Evolutionary conservation across 176 grass and related monocot genomes (phyloP), one percentile per base, ranked within the genome.

Genomic region (Bolboschoenus planiculmis): DNA sequence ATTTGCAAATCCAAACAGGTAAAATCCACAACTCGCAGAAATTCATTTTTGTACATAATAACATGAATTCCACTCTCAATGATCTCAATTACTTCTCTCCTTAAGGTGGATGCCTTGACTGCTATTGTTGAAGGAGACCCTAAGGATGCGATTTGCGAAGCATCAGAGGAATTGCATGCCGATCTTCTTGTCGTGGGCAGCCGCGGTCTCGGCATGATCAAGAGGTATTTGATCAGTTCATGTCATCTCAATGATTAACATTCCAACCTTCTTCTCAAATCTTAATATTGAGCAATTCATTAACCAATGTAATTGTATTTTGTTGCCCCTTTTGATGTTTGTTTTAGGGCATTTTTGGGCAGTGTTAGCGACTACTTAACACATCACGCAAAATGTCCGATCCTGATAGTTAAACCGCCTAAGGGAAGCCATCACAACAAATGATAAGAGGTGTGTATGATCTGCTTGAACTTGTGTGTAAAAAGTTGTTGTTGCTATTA

Each of bases 301-400:
- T 53, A 53, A n/a, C n/a, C n/a, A 21, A 43, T 16, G 2, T 59
- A 13, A 10, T 67, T 50, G 15, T 11, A 31, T 34, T 50, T 11
- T 33, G 1, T 81, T n/a, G 5, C 35, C 24, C 46, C 27, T 85
- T 63, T 79, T 48, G 13, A 50, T 80, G 24, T 50, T 63, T 44
- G 2, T 58, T 16, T 82, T 83, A 96, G 91, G 89, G 85, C 89
- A 74, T 85, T 93, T 14, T 59, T 97, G 21, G 93, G 94, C 87
- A 97, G 94, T 80, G 94, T 93, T 13, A 97, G 94, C 81, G 87
- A 93, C 81, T 93, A 93, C 78, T 84, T 91, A 29, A 82, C 81
- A 16, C 94, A 97, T 34, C 87, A 97, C n/a, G 89, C 91, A n/a
- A 70, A 62, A 70, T 97, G 93, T 81, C 91, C 93, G 0, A 81